A percentile compares a stretch with the other conserved stretches of the same genome.
Evolutionary conservation across 2,329 filamentous ascomycete genomes (phyloP).

Genomic region (Paracoccidioides lutzii): DNA sequence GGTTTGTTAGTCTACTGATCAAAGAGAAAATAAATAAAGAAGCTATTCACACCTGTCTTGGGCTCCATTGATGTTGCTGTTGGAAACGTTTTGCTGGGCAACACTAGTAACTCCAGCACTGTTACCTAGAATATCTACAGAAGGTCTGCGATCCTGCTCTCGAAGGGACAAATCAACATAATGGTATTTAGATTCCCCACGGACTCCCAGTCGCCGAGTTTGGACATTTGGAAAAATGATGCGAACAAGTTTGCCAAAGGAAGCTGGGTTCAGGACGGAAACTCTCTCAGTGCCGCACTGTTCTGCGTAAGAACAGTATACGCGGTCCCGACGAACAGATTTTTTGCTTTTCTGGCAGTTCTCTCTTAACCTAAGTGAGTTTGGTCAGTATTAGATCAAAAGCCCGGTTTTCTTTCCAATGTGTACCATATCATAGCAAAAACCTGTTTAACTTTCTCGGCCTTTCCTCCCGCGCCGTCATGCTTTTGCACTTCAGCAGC

Average conservation of each 20-base stretch:
- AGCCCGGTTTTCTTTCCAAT: neutral
- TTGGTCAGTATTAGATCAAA: constrained; percentile 3
- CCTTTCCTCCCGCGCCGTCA: constrained; percentile 37
- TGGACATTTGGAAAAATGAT: constrained; percentile 93
- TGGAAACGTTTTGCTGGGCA: constrained; percentile 7
- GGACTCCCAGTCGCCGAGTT: constrained; percentile 78
- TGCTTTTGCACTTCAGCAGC: constrained; percentile 37
- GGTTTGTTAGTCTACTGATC: neutral
- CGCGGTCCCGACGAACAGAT: constrained; percentile 81
- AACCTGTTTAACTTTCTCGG: constrained; percentile 40
- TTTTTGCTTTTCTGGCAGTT: constrained; percentile 35
- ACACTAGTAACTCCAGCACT: neutral
- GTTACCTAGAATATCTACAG: constrained; percentile 8
- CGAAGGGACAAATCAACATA: constrained; percentile 48
- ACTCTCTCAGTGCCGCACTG: constrained; percentile 87
- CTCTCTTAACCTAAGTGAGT: constrained; percentile 30
- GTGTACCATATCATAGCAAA: constrained; percentile 41
- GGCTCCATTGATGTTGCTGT: constrained; percentile 9
- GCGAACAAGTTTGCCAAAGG: constrained; percentile 91
- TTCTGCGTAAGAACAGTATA: constrained; percentile 91
- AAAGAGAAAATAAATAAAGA: neutral
- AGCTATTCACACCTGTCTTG: constrained; percentile 10
- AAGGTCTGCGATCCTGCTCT: constrained; percentile 30
- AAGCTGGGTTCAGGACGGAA: constrained; percentile 88
- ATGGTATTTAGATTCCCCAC: constrained; percentile 97